Percentiles rank a stretch among this genome's conserved stretches.
These are phyloP conservation scores for Salix dunnii DNA, from an alignment of 345 rosid genomes.

Conservation along the genomic window DNA sequence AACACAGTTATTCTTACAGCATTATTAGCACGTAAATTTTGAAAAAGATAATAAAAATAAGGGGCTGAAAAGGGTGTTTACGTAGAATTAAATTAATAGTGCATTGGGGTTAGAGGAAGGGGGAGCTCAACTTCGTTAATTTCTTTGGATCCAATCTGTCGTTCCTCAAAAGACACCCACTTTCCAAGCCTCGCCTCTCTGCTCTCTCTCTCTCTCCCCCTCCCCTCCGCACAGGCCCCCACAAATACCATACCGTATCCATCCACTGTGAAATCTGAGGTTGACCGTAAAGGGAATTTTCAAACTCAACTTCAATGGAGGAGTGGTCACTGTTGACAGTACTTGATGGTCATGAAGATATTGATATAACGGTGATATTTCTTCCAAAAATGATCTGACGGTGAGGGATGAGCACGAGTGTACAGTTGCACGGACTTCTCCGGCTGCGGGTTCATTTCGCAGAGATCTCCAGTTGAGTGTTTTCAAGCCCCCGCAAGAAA, in stretches of 20 bases:
- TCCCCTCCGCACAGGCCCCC: neutral
- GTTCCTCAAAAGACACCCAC: neutral
- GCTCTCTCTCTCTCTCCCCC: neutral
- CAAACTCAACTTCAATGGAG: too few species aligned
- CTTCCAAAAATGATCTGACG: neutral
- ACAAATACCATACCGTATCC: neutral
- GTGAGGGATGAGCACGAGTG: neutral
- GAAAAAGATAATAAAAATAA: neutral
- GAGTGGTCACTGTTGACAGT: neutral
- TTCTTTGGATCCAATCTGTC: conserved; percentile 20
- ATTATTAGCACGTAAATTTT: neutral
- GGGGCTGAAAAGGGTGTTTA: neutral
- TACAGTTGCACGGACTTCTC: neutral
- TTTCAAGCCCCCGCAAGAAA: too few species aligned
- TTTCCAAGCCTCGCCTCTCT: neutral
- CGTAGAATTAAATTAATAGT: neutral
- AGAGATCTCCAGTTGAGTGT: neutral
- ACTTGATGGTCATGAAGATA: neutral
- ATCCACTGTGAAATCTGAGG: neutral
- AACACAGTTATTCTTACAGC: neutral
- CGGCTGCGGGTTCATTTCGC: neutral
- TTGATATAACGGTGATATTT: neutral
- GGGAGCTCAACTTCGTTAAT: conserved; percentile 9
- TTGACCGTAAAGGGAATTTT: neutral
- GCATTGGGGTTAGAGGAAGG: neutral